phyloP scores from a whole-genome alignment of 2,329 filamentous ascomycete species.

The Fusarium haematococcum region DNA sequence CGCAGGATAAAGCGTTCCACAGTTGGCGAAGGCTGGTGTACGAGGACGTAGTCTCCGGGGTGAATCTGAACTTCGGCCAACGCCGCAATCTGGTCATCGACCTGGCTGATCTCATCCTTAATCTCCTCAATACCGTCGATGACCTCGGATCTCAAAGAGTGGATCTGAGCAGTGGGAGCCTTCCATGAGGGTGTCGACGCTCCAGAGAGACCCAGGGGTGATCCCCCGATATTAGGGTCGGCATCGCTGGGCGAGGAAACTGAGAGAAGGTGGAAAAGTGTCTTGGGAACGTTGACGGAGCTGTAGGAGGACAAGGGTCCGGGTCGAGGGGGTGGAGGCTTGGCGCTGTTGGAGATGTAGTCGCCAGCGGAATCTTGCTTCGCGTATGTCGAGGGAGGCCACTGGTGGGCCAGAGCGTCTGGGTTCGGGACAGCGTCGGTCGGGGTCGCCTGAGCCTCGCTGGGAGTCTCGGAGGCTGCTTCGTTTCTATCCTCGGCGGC shows the following conservation, averaged over 20 bases:
- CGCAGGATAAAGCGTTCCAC: conserved; percentile 91
- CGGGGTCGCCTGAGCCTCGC: conserved; percentile 57
- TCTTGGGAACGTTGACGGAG: conserved; percentile 76
- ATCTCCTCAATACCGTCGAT: conserved; percentile 96
- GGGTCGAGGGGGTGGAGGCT: conserved; percentile 62
- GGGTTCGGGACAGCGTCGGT: conserved; percentile 53
- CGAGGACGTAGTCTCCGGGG: conserved; percentile 91
- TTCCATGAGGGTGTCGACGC: conserved; percentile 61
- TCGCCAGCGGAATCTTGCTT: conserved; percentile 51
- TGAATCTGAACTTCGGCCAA: conserved; percentile 93
- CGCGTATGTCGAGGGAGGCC: conserved; percentile 48
- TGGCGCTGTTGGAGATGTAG: conserved; percentile 43
- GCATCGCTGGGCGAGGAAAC: conserved; percentile 68
- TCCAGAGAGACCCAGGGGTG: conserved; percentile 62
- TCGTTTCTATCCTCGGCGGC: conserved; percentile 83
- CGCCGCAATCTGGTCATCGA: conserved; percentile 91
- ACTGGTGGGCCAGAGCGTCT: conserved; percentile 42
- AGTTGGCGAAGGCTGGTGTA: conserved; percentile 85
- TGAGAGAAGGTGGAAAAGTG: conserved; percentile 89
- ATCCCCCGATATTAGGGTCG: conserved; percentile 52
- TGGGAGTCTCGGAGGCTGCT: conserved; percentile 68
- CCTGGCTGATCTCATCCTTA: conserved; percentile 92
- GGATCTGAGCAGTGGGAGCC: conserved; percentile 59
- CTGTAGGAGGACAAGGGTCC: conserved; percentile 71
- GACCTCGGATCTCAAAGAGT: conserved; percentile 88